Percentiles rank a stretch among this genome's conserved stretches.
These are phyloP conservation scores for Melanomma pulvis-pyrius DNA, from an alignment of 495 filamentous ascomycete genomes.

Conservation along the genomic window DNA sequence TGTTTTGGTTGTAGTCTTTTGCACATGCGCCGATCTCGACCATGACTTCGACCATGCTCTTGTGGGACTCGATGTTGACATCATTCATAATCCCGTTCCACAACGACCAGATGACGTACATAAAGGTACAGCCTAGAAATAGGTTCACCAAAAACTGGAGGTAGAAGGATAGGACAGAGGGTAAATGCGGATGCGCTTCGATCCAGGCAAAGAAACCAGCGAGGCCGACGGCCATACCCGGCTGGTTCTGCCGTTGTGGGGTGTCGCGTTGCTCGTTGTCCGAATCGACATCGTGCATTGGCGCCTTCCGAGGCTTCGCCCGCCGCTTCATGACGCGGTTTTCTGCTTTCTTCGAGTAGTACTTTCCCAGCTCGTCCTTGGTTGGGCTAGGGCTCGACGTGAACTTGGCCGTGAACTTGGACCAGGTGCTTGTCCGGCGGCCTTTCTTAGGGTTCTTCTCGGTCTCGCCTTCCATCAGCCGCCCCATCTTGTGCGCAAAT, in stretches of 20 bases:
- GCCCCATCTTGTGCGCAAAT: slow-evolving; percentile 45
- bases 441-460: slow-evolving; percentile 25
- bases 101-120: slow-evolving; percentile 73
- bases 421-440: slow-evolving; percentile 10
- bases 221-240: slow-evolving; percentile 12
- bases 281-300: slow-evolving; percentile 13
- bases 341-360: slow-evolving; percentile 34
- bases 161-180: slow-evolving; percentile 83
- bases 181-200: slow-evolving; percentile 80
- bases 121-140: slow-evolving; percentile 64
- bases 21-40: slow-evolving; percentile 72
- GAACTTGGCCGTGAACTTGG: slow-evolving; percentile 1
- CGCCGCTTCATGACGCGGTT: slow-evolving; percentile 34
- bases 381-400: slow-evolving; percentile 20
- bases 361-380: slow-evolving; percentile 11
- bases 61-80: slow-evolving; percentile 69
- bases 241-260: slow-evolving; percentile 10
- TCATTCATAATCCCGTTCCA: slow-evolving; percentile 73
- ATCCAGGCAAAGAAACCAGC: slow-evolving; percentile 64
- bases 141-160: slow-evolving; percentile 79
- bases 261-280: slow-evolving; percentile 6
- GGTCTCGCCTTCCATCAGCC: slow-evolving; percentile 8
- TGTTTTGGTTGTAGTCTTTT: slow-evolving; percentile 70
- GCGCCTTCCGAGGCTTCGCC: slow-evolving; percentile 14
- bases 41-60: slow-evolving; percentile 64